Evolutionary conservation across 2,329 filamentous ascomycete genomes (phyloP).

Genomic region (Diaporthe nobilis): DNA sequence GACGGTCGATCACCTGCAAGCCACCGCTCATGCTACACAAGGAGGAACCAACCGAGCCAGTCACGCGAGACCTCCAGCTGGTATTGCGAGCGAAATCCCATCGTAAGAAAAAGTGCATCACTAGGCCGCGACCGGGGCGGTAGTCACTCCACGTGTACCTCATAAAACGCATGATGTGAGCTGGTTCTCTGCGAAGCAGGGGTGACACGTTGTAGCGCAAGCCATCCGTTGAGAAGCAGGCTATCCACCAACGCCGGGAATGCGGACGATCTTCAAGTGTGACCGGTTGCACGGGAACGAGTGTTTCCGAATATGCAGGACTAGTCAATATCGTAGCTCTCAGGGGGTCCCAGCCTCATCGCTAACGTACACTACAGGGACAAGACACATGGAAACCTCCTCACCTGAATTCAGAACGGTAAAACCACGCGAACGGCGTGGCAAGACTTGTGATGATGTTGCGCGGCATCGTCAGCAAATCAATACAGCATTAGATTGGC

Average conservation of each 20-base stretch:
- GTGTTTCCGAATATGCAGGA: constrained; percentile 29
- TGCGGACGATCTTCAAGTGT: constrained; percentile 29
- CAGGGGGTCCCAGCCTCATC: constrained; percentile 20
- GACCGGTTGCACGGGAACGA: constrained; percentile 31
- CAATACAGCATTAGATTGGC: background rate
- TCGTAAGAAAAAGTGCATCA: background rate
- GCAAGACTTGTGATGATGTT: constrained; percentile 1
- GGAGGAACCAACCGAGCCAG: constrained; percentile 37
- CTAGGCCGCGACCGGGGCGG: background rate
- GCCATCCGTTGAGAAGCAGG: constrained; percentile 14
- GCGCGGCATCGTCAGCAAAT: constrained; percentile 11
- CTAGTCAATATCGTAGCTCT: constrained; percentile 9
- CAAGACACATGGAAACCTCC: background rate
- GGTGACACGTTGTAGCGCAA: background rate
- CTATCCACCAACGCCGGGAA: constrained; percentile 14
- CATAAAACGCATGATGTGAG: constrained; percentile 14
- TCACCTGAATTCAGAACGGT: constrained; percentile 18
- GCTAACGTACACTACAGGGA: constrained; percentile 4
- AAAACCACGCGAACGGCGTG: constrained; percentile 13
- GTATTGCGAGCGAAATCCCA: background rate
- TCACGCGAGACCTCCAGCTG: constrained; percentile 4
- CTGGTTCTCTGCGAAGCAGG: background rate
- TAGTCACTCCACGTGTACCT: constrained; percentile 1
- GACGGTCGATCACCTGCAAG: constrained; percentile 36
- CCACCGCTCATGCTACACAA: constrained; percentile 35